Evolutionary conservation across 2,329 filamentous ascomycete genomes (phyloP).

Genomic region (Neonectria faginata): DNA sequence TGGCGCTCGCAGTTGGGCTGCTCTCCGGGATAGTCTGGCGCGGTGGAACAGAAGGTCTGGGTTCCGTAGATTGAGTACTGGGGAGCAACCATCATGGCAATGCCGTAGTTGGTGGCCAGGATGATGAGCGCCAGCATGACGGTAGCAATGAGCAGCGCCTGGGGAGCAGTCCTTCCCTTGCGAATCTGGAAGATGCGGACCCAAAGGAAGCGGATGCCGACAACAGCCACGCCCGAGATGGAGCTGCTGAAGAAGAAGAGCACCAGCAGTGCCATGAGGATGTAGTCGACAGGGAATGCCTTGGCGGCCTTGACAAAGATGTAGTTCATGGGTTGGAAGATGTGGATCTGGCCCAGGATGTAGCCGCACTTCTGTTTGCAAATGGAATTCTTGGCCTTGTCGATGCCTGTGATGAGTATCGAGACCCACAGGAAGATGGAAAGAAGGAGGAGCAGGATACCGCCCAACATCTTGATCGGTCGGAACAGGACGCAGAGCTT

Average conservation of each 20-base stretch:
- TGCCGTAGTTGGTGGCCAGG: conserved; percentile 90
- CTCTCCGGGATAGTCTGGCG: conserved; percentile 69
- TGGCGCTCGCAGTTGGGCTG: conserved; percentile 81
- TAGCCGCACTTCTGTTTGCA: conserved; percentile 94
- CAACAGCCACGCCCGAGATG: conserved; percentile 83
- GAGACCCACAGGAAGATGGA: conserved; percentile 83
- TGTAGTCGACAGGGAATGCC: conserved; percentile 91
- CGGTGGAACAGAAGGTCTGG: conserved; percentile 90
- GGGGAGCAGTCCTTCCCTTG: conserved; percentile 88
- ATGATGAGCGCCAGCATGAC: conserved; percentile 91
- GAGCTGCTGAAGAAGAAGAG: conserved; percentile 91
- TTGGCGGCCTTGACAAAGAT: conserved; percentile 79
- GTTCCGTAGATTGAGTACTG: conserved; percentile 96
- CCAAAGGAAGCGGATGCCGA: conserved; percentile 98
- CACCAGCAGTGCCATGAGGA: conserved; percentile 86
- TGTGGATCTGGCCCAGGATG: conserved; percentile 85
- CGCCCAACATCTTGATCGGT: conserved; percentile 88
- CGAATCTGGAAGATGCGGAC: conserved; percentile 91
- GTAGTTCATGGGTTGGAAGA: conserved; percentile 97
- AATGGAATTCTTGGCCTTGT: conserved; percentile 95
- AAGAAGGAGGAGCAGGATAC: conserved; percentile 80
- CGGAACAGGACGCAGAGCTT: conserved; percentile 85
- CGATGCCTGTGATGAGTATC: conserved; percentile 95
- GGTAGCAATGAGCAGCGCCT: conserved; percentile 90
- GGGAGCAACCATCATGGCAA: conserved; percentile 94